Conservation (phyloP, 768 basidiomycete species). For the Amyloporia xantha region DNA sequence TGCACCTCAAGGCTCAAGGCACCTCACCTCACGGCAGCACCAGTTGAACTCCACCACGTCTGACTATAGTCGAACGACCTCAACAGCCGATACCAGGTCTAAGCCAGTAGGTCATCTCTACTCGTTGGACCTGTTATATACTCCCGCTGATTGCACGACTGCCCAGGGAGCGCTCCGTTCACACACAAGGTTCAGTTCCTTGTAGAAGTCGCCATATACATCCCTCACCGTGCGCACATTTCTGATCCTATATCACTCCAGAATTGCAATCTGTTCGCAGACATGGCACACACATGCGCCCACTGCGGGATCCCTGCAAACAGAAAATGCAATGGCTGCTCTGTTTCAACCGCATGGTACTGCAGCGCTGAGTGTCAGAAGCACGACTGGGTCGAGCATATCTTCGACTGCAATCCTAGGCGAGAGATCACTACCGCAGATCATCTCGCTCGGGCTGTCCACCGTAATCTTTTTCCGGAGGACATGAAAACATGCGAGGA, state of each 20-base stretch:
- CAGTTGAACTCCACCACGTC: no score
- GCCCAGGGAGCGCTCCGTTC: no score
- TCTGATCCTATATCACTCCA: neutral
- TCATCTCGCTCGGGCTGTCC: neutral
- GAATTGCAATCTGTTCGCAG: neutral
- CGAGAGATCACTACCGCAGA: conserved; percentile 26
- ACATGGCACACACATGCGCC: neutral
- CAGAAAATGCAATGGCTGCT: neutral
- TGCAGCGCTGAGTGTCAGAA: conserved; percentile 28
- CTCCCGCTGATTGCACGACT: no score
- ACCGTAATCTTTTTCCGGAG: conserved; percentile 25
- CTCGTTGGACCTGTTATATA: no score
- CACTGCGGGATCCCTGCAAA: neutral
- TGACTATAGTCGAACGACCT: no score
- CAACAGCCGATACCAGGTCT: no score
- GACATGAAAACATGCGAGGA: conserved; percentile 28
- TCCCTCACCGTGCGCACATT: no score
- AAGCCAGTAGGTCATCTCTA: no score
- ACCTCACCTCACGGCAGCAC: no score
- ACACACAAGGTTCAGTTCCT: no score
- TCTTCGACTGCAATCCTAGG: conserved; percentile 26
- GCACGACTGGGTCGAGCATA: conserved; percentile 25
- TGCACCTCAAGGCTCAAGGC: no score
- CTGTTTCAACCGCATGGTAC: conserved; percentile 23
- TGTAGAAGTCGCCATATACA: no score